These are phyloP conservation scores for Penicillium verhagenii DNA, from an alignment of 495 filamentous ascomycete species.

Conservation along the genomic window DNA sequence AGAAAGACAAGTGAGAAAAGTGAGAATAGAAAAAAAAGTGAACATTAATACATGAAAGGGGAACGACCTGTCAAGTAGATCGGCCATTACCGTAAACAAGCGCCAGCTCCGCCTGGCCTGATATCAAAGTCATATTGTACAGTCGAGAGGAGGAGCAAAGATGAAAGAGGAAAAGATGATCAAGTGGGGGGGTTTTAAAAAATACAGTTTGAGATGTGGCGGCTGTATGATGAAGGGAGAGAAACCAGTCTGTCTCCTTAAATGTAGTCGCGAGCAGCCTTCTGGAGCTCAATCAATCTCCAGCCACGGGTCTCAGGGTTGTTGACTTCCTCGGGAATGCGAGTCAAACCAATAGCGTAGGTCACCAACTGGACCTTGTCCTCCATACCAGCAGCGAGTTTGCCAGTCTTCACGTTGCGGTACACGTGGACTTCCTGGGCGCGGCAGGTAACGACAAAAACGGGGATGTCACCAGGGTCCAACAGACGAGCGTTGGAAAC, in stretches of 20 bases:
- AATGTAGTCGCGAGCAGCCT: constrained; percentile 94
- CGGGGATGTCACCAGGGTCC: constrained; percentile 95
- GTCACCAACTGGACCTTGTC: constrained; percentile 97
- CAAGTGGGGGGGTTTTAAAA: neutral
- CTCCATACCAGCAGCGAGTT: constrained; percentile 97
- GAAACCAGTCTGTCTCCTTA: constrained; percentile 39
- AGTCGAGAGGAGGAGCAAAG: constrained; percentile 24
- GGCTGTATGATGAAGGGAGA: neutral
- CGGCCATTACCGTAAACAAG: constrained; percentile 31
- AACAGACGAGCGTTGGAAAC: constrained; percentile 84
- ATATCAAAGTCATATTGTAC: constrained; percentile 46
- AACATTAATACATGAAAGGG: constrained; percentile 35
- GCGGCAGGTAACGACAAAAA: constrained; percentile 93
- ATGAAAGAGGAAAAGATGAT: constrained; percentile 8
- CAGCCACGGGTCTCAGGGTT: constrained; percentile 96
- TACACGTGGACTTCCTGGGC: constrained; percentile 99
- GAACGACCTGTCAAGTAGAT: constrained; percentile 27
- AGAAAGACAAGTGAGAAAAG: constrained; percentile 15
- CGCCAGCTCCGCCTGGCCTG: constrained; percentile 39
- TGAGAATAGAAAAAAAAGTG: constrained; percentile 13
- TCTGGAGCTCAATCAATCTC: constrained; percentile 97
- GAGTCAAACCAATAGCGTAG: constrained; percentile 93
- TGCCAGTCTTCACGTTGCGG: constrained; percentile 79
- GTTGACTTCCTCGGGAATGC: constrained; percentile 90
- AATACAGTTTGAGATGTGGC: constrained; percentile 3